Evolutionary conservation across 192 early-diverging fungal genomes (phyloP), one percentile per base, ranked within the genome.

Genomic region (Coemansia sp.): DNA sequence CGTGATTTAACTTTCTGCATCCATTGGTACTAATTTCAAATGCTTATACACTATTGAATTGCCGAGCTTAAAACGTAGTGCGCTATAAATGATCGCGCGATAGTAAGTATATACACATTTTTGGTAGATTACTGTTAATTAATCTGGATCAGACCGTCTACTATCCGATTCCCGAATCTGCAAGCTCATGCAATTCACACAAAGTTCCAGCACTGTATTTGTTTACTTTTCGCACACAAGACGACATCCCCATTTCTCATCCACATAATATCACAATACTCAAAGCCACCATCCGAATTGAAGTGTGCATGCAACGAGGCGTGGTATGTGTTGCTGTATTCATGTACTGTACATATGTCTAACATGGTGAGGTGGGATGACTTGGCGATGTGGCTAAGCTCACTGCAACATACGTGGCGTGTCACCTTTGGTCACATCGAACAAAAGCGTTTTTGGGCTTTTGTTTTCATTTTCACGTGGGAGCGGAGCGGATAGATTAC

Each of bases 131-230:
- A 57, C 14, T 31, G 27, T 4, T 29, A 32, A 31, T 15, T 17
- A 10, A 53, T 31, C 25, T 2, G 2, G 53, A 57, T 32, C 53
- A 57, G 53, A 57, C 53, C 53, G 19, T 46, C n/a, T 46, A 46
- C 45, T 46, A 5, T 17, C 7, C 45, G n/a, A 19, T 46, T 46
- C 17, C 45, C 19, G 45, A 46, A 46, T 46, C 17, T 19, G n/a
- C 45, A 46, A 5, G 45, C n/a, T 19, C 45, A 57, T 11, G 8
- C 15, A 5, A 14, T 8, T 32, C 25, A 15, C 29, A 14, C 29
- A 57, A 57, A 57, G 11, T 57, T 57, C 53, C 29, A 57, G 45
- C 45, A 46, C 17, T 19, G n/a, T n/a, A 21, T 46, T 46, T 46
- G 45, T 46, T 46, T 46, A 46, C 45, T 46, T 46, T 46, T 46